Base-by-base conservation (phyloP, 805 yeast genomes). In the Torulaspora maleeae region DNA sequence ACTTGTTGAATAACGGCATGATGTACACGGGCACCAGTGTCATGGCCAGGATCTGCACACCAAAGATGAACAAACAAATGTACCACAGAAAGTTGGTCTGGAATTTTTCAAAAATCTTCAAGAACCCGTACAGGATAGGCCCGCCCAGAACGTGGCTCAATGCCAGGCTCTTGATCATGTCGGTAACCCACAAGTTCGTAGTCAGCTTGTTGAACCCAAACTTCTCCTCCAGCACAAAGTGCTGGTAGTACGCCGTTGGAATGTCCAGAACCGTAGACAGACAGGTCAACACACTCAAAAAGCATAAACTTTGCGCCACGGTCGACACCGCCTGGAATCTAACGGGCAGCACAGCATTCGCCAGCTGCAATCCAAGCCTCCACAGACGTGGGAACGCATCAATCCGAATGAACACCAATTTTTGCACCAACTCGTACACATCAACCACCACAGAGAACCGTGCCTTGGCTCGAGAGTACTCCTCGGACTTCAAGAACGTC, bases 161-260 rank as follows among this genome's bases (percentile, higher is more conserved):
- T 1, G 72, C 47, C 32, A 76, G 63, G 24, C 77, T 66, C 67
- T 91, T 93, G 51, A 88, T 37, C 50, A 72, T 69, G 65, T 93
- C 99, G 20, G 77, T 61, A 20, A 86, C 44, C 86, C 95, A 93
- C 41, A 88, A 71, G 41, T 72, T 68, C 13, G 74, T 49, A 2
- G 97, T 91, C 54, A 79, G 74, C 67, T 93, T 93, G 71, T 93
- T 93, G 71, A 93, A 93, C 1, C 99, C 99, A 59, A 75, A 91
- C 67, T 79, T 79, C 64, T 91, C 96, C 68, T 93, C 99, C 55
- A 93, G 73, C 12, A 89, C 90, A 70, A 93, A 93, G 56, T 84
- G 83, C 47, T 77, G 71, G 67, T 89, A 90, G 63, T 84, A 81
- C 8, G 81, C 73, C 17, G 82, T 60, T 3, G 99, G 99, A 44